A percentile compares a stretch with the other conserved stretches of the same genome.
phyloP scores from a whole-genome alignment of 106 monocot genomes.

The Dactylorhiza incarnata region DNA sequence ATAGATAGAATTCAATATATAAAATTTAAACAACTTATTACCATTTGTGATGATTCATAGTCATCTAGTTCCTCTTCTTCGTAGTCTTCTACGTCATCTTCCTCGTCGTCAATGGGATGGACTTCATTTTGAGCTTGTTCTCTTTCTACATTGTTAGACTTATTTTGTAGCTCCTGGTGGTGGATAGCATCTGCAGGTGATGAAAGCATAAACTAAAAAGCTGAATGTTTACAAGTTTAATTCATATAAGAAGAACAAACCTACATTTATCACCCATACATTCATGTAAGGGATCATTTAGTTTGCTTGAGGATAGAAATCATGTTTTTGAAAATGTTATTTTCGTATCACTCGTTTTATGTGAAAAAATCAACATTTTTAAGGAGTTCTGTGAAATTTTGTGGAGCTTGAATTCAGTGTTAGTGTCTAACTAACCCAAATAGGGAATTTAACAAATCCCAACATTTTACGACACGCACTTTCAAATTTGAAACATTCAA shows the following conservation, averaged over 20 bases:
- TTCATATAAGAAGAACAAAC: not conserved
- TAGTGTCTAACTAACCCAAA: too few relatives aligned
- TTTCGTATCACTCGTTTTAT: too few relatives aligned
- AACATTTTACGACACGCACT: too few relatives aligned
- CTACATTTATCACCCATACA: not conserved
- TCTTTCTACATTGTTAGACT: conserved; percentile 16
- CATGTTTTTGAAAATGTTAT: too few relatives aligned
- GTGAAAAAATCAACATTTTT: too few relatives aligned
- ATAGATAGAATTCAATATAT: too few relatives aligned
- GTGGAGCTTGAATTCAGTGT: too few relatives aligned
- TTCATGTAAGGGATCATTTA: not conserved
- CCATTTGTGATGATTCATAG: conserved; percentile 31
- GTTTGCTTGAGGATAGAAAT: too few relatives aligned
- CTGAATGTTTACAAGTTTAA: not conserved
- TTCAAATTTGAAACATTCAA: too few relatives aligned
- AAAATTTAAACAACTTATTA: conserved; percentile 3
- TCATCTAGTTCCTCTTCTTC: conserved; percentile 32
- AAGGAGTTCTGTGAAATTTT: too few relatives aligned
- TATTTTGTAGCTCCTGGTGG: conserved; percentile 6
- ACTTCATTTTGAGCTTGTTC: conserved; percentile 22
- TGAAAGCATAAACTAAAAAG: not conserved
- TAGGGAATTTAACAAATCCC: too few relatives aligned
- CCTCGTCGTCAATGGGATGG: conserved; percentile 10
- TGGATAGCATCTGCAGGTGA: conserved; percentile 21
- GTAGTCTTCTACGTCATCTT: conserved; percentile 5